These are phyloP conservation scores for Leccinum pachyderme DNA, from an alignment of 1,284 basidiomycete species.

Conservation along the genomic window DNA sequence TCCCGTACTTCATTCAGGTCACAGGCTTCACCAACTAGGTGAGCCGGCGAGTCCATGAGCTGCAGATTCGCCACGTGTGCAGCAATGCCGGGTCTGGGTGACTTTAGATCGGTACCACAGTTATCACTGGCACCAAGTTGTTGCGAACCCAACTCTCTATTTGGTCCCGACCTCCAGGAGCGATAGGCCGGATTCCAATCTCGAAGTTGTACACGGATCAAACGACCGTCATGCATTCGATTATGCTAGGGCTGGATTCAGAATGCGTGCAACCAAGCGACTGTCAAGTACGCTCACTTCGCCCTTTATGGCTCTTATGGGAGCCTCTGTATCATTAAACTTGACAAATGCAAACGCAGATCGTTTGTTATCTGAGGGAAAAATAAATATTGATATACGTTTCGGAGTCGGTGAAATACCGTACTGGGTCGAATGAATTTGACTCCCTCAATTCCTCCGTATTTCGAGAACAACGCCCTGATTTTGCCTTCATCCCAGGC, in stretches of 20 bases:
- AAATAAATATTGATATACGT: conserved; percentile 8
- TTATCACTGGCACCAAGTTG: conserved; percentile 9
- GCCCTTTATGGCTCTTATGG: conserved; percentile 57
- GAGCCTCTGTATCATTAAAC: conserved; percentile 58
- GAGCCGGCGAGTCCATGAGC: conserved; percentile 4
- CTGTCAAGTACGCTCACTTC: conserved; percentile 44
- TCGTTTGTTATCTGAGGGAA: conserved; percentile 50
- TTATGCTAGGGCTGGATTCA: conserved; percentile 53
- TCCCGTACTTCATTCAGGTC: conserved; percentile 22
- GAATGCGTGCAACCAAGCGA: not conserved
- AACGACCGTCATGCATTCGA: conserved; percentile 59
- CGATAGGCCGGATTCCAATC: conserved; percentile 52
- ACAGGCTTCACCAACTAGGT: conserved; percentile 10
- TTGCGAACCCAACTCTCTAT: conserved; percentile 33
- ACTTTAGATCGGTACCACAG: conserved; percentile 12
- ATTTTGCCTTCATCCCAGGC: conserved; percentile 69
- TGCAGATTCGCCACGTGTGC: conserved; percentile 11
- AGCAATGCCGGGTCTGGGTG: conserved; percentile 7
- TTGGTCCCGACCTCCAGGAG: conserved; percentile 41
- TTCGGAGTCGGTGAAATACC: conserved; percentile 18
- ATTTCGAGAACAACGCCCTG: conserved; percentile 54
- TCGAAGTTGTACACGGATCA: conserved; percentile 68
- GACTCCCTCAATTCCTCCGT: conserved; percentile 60
- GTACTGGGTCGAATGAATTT: conserved; percentile 63
- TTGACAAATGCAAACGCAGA: conserved; percentile 74